Percentiles rank a stretch among this genome's conserved stretches.
Conservation (phyloP, 352 stramenopile species). For the Phytopythium montanum region DNA sequence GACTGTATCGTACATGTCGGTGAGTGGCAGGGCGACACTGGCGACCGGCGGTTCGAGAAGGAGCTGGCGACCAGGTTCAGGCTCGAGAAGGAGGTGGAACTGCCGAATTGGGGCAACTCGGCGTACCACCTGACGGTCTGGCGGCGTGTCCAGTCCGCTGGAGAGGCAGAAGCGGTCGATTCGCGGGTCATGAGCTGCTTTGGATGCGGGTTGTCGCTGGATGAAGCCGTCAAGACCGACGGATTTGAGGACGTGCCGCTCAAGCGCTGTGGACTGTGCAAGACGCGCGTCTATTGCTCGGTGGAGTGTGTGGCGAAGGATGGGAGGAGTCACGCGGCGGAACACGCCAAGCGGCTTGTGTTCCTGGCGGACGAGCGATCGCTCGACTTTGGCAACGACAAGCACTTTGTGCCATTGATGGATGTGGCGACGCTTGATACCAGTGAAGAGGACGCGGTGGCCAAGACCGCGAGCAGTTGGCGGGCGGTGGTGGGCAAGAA, state of each 20-base stretch:
- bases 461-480: conserved; percentile 38
- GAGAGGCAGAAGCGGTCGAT: conserved; percentile 4
- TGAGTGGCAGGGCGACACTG: conserved; percentile 80
- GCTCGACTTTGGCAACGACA: conserved; percentile 60
- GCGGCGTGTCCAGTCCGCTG: conserved; percentile 29
- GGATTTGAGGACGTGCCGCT: conserved; percentile 34
- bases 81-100: conserved; percentile 43
- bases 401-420: conserved; percentile 52
- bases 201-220: conserved; percentile 37
- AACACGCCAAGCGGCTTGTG: conserved; percentile 66
- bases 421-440: conserved; percentile 29
- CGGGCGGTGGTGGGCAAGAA: conserved; percentile 29
- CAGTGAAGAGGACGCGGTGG: conserved; percentile 28
- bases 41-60: conserved; percentile 60
- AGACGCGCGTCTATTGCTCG: conserved; percentile 81
- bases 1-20: conserved; percentile 64
- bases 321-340: conserved; percentile 37
- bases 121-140: conserved; percentile 73
- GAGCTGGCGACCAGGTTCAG: conserved; percentile 49
- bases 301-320: conserved; percentile 37
- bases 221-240: conserved; percentile 22
- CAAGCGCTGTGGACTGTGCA: conserved; percentile 67
- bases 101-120: conserved; percentile 82
- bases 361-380: conserved; percentile 55
- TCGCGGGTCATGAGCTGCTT: conserved; percentile 47